Evolutionary conservation across 495 filamentous ascomycete genomes (phyloP), one percentile per base, ranked within the genome.

Genomic region (Aspergillus olivimuriae): DNA sequence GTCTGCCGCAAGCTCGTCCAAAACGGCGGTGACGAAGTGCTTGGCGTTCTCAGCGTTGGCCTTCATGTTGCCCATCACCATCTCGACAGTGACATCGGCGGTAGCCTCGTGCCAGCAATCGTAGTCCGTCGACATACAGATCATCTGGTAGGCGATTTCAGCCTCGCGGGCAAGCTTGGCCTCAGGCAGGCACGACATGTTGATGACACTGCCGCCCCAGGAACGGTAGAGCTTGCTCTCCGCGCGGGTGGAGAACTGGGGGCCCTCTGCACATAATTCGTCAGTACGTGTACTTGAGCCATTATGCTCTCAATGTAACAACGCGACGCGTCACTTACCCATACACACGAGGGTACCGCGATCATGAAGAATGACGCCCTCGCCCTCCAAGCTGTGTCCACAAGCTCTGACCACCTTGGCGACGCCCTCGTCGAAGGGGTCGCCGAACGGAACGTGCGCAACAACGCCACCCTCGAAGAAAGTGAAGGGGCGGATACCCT

Each of bases 101-200:
- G 77, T 81, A 4, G 72, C 72, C 42, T 66, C 64, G 59, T 86
- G 85, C 92, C 92, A 97, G 77, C 90, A 95, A 65, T 99, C 94
- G 56, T 99, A 99, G 68, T 99, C 92, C 17, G 92, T 99, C 20
- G 85, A 83, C 94, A 99, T 99, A 74, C 91, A 96, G 52, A 99
- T 91, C 79, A 96, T 91, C 69, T 91, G 87, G 58, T 95, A 96
- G 12, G 84, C 85, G 50, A 99, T 83, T 70, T 99, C 94, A 4
- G 94, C 94, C 72, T 99, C 92, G 23, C 86, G 77, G 20, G 92
- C 92, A 10, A 99, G 80, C 72, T 97, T 97, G 23, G 91, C 84
- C 71, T 99, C 92, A 18, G 92, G 92, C n/a, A 97, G 75, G 17
- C 84, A 81, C 40, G 85, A 90, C 92, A 99, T 99, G 74, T 96